Conservation (phyloP, 805 yeast species). For the Zygosaccharomyces kombuchaensis region DNA sequence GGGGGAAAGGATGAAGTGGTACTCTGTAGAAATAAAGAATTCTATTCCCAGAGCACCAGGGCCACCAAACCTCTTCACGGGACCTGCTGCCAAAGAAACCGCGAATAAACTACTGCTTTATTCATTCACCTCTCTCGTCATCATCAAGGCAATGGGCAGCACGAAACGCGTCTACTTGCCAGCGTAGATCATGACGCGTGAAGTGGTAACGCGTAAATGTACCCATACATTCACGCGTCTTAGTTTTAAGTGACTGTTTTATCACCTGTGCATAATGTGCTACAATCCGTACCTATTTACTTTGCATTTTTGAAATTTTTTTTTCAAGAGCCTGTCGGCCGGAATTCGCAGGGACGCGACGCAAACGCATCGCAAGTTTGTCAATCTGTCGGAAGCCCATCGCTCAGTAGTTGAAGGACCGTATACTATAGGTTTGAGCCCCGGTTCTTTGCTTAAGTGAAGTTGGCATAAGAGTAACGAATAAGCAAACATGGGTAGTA, state of each 20-base stretch:
- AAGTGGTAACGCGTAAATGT: conserved; percentile 3
- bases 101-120: background rate
- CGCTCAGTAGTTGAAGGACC: conserved; percentile 1
- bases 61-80: background rate
- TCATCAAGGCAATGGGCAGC: conserved; percentile 4
- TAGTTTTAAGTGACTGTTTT: conserved; percentile 3
- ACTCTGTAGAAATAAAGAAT: background rate
- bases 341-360: background rate
- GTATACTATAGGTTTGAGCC: background rate
- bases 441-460: background rate
- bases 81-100: background rate
- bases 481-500: conserved; percentile 69
- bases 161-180: conserved; percentile 1
- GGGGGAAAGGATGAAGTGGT: background rate
- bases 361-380: conserved; percentile 5
- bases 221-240: background rate
- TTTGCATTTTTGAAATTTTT: background rate
- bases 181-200: conserved; percentile 5
- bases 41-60: background rate
- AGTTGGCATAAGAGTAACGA: conserved; percentile 12
- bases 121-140: background rate
- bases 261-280: background rate
- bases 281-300: conserved; percentile 1
- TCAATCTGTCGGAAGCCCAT: conserved; percentile 3
- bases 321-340: background rate